Percentiles rank a stretch among this genome's conserved stretches.
phyloP scores from a whole-genome alignment of 2,329 filamentous ascomycete genomes.

The Ophiostoma populinum region DNA sequence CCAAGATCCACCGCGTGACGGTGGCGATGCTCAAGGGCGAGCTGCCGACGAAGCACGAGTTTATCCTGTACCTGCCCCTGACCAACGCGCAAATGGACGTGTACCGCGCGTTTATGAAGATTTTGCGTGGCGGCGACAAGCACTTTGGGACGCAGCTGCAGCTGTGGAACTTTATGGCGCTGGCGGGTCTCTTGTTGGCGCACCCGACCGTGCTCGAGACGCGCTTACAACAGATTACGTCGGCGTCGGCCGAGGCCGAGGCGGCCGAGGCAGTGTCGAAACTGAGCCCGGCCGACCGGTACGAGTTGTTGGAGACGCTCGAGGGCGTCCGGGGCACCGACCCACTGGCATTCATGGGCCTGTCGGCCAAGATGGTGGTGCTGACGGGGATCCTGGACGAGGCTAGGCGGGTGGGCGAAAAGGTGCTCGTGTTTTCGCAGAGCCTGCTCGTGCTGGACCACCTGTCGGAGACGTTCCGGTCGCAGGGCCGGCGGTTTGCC shows the following conservation, averaged over 20 bases:
- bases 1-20: conserved; percentile 63
- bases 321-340: too few relatives aligned
- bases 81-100: conserved; percentile 44
- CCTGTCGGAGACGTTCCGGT: conserved; percentile 36
- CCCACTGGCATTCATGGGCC: conserved; percentile 24
- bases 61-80: conserved; percentile 58
- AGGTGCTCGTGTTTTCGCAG: conserved; percentile 67
- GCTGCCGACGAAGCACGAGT: conserved; percentile 63
- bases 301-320: too few relatives aligned
- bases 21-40: conserved; percentile 45
- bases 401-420: conserved; percentile 45
- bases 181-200: conserved; percentile 31
- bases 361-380: conserved; percentile 52
- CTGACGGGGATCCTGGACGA: conserved; percentile 53
- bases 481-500: conserved; percentile 27
- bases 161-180: conserved; percentile 22
- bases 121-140: too few relatives aligned
- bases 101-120: conserved; percentile 35
- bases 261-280: not conserved
- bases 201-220: conserved; percentile 32
- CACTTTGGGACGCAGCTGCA: conserved; percentile 10
- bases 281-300: too few relatives aligned
- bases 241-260: conserved; percentile 1
- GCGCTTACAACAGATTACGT: conserved; percentile 17
- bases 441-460: conserved; percentile 54